Conservation (phyloP, 192 early-diverging fungal genomes). For the Irineochytrium annulatum region DNA sequence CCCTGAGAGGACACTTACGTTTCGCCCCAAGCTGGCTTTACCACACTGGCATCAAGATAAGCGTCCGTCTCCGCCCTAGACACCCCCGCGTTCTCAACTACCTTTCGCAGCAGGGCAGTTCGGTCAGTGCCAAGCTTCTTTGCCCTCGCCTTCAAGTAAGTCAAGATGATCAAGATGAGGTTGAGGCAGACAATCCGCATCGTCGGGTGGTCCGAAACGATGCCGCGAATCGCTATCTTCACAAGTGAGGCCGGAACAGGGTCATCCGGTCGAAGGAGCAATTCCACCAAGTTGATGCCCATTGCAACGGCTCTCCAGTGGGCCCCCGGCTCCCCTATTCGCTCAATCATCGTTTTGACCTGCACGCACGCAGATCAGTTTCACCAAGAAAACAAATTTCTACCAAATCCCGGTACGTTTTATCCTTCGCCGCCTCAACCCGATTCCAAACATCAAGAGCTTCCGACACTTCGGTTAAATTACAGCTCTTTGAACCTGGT, state of each 20-base stretch:
- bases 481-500: too few species aligned
- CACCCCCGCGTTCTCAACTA: neutral
- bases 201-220: slow-evolving; percentile 69
- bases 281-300: slow-evolving; percentile 75
- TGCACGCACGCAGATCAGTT: neutral
- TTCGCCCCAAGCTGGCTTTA: slow-evolving; percentile 8
- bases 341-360: slow-evolving; percentile 46
- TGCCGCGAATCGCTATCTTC: slow-evolving; percentile 51
- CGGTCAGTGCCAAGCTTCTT: slow-evolving; percentile 15
- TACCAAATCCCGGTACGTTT: neutral
- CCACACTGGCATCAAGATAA: slow-evolving; percentile 38
- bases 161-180: slow-evolving; percentile 56
- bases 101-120: slow-evolving; percentile 10
- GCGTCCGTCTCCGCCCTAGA: slow-evolving; percentile 28
- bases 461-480: neutral
- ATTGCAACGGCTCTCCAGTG: slow-evolving; percentile 84
- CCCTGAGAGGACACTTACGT: neutral
- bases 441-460: neutral
- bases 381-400: slow-evolving; percentile 3
- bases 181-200: slow-evolving; percentile 65
- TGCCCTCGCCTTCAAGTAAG: slow-evolving; percentile 69
- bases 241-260: slow-evolving; percentile 54
- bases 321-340: slow-evolving; percentile 55
- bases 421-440: neutral
- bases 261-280: slow-evolving; percentile 58